Evolutionary conservation across 140 eudicot species (phyloP).

Genomic region (Flaveria floridana): DNA sequence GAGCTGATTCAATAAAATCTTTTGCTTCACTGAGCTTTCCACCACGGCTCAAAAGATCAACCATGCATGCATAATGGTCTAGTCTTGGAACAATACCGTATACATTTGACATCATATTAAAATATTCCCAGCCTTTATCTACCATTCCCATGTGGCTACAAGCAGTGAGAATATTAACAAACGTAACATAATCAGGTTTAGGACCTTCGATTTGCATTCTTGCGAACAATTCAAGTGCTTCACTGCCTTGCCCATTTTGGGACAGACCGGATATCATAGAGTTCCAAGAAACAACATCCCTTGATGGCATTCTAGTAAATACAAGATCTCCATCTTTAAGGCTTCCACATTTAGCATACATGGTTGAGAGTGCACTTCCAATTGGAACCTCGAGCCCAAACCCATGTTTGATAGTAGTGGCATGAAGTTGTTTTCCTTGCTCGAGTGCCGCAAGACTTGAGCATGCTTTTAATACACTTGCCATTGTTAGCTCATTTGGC

Average conservation of each 20-base stretch:
- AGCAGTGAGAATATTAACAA: constrained; percentile 57
- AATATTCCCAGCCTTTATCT: constrained; percentile 48
- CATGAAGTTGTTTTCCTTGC: constrained; percentile 90
- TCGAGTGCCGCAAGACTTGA: constrained; percentile 80
- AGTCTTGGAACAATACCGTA: constrained; percentile 46
- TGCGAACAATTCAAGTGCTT: constrained; percentile 57
- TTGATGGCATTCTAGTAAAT: constrained; percentile 65
- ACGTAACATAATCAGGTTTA: constrained; percentile 57
- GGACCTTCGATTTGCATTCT: constrained; percentile 51
- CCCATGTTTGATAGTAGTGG: constrained; percentile 66
- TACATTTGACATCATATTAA: constrained; percentile 49
- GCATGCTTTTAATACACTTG: constrained; percentile 77
- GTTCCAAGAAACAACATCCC: constrained; percentile 69
- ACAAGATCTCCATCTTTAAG: constrained; percentile 30
- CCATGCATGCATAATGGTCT: constrained; percentile 74
- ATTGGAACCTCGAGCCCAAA: constrained; percentile 68
- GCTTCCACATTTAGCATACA: constrained; percentile 45
- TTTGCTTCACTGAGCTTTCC: constrained; percentile 59
- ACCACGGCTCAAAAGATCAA: constrained; percentile 65
- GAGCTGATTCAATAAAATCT: constrained; percentile 55
- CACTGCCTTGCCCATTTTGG: constrained; percentile 54
- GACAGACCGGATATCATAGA: constrained; percentile 51
- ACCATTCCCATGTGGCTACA: constrained; percentile 70
- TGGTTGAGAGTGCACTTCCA: constrained; percentile 77
- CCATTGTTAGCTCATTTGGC: constrained; percentile 85